Evolutionary conservation across 2,329 filamentous ascomycete species (phyloP), one percentile per base, ranked within the genome.

Genomic region (Calonectria pauciramosa): DNA sequence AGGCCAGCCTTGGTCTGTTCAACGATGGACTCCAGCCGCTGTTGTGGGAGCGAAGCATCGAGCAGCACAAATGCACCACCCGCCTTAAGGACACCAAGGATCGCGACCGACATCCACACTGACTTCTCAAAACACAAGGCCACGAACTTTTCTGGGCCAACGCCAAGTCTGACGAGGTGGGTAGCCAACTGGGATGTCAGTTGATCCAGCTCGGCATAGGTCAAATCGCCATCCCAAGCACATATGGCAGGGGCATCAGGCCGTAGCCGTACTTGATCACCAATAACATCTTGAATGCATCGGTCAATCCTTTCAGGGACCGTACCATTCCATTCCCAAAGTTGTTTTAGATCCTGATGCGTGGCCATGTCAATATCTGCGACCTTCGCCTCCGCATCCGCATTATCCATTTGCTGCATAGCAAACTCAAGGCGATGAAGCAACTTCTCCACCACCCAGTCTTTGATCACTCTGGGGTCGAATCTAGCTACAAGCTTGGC

Each of bases 121-220:
- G 79, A 81, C 64, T 81, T 81, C 41, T 81, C 78, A 54, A 80
- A 79, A 30, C 74, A 76, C 28, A 79, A 36, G 2, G 71, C 73
- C 16, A 80, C 72, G 1, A 75, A n/a, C 3, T 30, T 64, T 38
- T 82, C 83, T 4, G 77, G 76, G 2, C 72, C 49, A 26, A 86
- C 76, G 18, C 82, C 82, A 34, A 79, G 74, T 6, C 78, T 74
- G 18, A 82, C 68, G 0, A 88, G 81, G 66, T 83, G 79, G 13
- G 75, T 74, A 7, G 87, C 87, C 16, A 88, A 81, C 2, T 80
- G 74, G 41, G 83, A 84, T 1, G 87, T 87, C 14, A 83, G 79
- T 0, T 75, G 71, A 49, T 87, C 84, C 3, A 88, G 77, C 44
- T 88, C 82, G 52, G 79, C 70, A 71, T 88, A 88, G 9, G 86